Conservation (phyloP, 1,284 basidiomycete species). For the Laetiporus sulphureus region DNA sequence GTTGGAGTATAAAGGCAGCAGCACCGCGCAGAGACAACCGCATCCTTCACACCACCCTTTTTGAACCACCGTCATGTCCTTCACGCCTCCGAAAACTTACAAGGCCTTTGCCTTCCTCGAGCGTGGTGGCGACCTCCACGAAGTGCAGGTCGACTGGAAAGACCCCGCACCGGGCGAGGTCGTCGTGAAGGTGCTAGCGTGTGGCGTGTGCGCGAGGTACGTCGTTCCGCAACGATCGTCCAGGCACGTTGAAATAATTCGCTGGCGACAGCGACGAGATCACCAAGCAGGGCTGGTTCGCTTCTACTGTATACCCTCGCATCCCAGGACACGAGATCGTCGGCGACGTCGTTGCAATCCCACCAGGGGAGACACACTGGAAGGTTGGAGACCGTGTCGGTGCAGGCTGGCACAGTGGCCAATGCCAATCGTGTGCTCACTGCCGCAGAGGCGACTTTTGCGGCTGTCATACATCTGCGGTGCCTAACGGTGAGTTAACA, state of each 20-base stretch:
- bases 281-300: conserved; percentile 14
- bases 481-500: background rate
- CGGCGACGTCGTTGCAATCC: conserved; percentile 18
- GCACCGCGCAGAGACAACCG: too few relatives aligned
- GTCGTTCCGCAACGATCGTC: background rate
- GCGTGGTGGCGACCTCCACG: conserved; percentile 15
- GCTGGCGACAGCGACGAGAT: conserved; percentile 21
- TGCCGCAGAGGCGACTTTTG: conserved; percentile 14
- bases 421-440: conserved; percentile 14
- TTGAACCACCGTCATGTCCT: conserved; percentile 1
- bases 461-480: background rate
- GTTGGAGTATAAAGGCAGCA: too few relatives aligned
- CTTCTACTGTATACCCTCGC: conserved; percentile 10
- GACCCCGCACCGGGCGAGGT: conserved; percentile 19
- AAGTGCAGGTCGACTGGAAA: conserved; percentile 17
- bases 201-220: conserved; percentile 21
- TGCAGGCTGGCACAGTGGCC: conserved; percentile 18
- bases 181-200: conserved; percentile 27
- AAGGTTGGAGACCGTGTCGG: conserved; percentile 20
- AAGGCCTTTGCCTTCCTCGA: conserved; percentile 22
- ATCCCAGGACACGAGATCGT: conserved; percentile 22
- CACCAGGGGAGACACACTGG: conserved; percentile 11
- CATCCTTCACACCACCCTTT: too few relatives aligned
- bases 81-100: conserved; percentile 12
- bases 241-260: background rate